Evolutionary conservation across 148 eudicot genomes (phyloP), one percentile per base, ranked within the genome.

Genomic region (Cornus florida): DNA sequence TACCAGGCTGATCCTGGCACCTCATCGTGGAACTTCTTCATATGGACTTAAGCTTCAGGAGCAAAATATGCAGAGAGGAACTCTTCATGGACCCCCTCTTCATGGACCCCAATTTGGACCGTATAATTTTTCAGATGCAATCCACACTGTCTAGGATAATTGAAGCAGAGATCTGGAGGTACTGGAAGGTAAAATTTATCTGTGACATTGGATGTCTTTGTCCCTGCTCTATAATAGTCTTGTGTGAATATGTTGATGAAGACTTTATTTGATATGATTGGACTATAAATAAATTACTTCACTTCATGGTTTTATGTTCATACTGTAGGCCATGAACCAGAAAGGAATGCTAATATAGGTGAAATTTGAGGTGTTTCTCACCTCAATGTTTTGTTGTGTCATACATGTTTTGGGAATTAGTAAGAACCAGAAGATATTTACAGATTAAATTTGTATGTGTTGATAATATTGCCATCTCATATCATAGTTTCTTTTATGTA

Each of bases 61-160:
- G 19, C 81, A 76, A 17, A 70, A 78, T 75, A 10, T 77, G 65
- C 78, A 71, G 9, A 67, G 66, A 32, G 70, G 73, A 28, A 28
- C 62, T 33, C 39, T 71, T 31, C 62, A 64, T 57, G 77, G 76
- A 20, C 75, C 80, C 71, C 71, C 62, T 33, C 39, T 71, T 31
- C 62, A 64, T 57, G 77, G 76, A 20, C 75, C 80, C 71, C 71
- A 53, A 50, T 71, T 78, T 69, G 85, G 85, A 74, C 53, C 56
- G 69, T 78, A 76, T 41, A 78, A 73, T 50, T 48, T 82, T 82
- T 74, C 80, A 78, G 67, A 81, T 79, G 84, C 79, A 77, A 60
- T 71, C 82, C 33, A 1, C 12, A 6, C 77, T 50, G 31, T 23
- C 32, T 41, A 46, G 78, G 38, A 35, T 56, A 0, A 19, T 38